Percentiles rank a stretch among this genome's conserved stretches.
Conservation (phyloP, 208 protist genomes). For the Histomonas meleagridis region DNA sequence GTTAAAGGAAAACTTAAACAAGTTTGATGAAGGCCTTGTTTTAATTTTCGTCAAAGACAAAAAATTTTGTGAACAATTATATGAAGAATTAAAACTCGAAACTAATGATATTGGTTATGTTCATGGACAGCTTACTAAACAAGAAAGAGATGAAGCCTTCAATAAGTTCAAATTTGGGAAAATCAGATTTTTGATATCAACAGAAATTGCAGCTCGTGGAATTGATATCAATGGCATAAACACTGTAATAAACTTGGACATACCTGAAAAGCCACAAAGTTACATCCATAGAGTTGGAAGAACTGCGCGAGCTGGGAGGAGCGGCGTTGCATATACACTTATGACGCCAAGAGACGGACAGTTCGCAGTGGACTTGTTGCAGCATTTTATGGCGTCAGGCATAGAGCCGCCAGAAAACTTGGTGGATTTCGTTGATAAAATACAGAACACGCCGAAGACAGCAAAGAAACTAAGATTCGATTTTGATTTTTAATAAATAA, state of each 20-base stretch:
- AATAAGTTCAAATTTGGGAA: not conserved
- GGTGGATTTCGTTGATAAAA: not conserved
- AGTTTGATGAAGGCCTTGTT: not conserved
- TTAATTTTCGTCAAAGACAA: not conserved
- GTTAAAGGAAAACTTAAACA: not conserved
- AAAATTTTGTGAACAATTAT: not conserved
- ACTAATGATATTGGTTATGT: not conserved
- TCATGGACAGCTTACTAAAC: not conserved
- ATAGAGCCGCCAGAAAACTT: not conserved
- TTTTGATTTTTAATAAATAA: too few species aligned
- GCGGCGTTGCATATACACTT: conserved; percentile 76
- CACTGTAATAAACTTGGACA: not conserved
- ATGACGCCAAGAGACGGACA: conserved; percentile 71
- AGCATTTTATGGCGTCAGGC: not conserved
- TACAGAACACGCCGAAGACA: too few species aligned
- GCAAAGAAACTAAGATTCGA: too few species aligned
- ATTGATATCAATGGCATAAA: not conserved
- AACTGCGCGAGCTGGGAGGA: conserved; percentile 77
- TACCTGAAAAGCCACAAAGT: not conserved
- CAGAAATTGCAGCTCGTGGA: conserved; percentile 27
- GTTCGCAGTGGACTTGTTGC: not conserved
- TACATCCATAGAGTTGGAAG: conserved; percentile 91
- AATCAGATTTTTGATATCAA: not conserved
- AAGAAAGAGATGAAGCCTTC: not conserved
- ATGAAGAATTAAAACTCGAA: not conserved